Conservation (phyloP, 2,329 filamentous ascomycete species). For the Elsinoe fawcettii region DNA sequence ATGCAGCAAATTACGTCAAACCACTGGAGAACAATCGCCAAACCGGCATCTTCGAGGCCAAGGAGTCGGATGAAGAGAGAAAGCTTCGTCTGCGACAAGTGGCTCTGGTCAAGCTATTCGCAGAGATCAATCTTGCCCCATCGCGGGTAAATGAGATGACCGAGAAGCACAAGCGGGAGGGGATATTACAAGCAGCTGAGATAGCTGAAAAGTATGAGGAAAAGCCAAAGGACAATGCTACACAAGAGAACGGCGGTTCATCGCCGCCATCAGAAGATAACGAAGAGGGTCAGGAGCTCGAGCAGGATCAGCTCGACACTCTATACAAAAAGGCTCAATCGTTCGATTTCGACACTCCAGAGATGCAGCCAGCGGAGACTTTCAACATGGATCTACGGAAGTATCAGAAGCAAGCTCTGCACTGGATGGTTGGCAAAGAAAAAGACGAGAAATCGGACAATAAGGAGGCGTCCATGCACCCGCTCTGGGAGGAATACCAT, state of each 20-base stretch:
- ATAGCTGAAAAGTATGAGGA: conserved; percentile 63
- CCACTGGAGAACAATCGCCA: conserved; percentile 62
- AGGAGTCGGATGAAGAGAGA: conserved; percentile 79
- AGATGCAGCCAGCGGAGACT: conserved; percentile 70
- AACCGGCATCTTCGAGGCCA: conserved; percentile 69
- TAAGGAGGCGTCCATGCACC: conserved; percentile 81
- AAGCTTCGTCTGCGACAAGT: conserved; percentile 77
- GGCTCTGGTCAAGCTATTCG: conserved; percentile 77
- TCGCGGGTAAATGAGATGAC: conserved; percentile 65
- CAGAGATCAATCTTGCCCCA: conserved; percentile 78
- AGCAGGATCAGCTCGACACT: conserved; percentile 89
- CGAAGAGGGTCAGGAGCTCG: conserved; percentile 83
- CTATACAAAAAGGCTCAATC: conserved; percentile 94
- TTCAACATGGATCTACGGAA: conserved; percentile 79
- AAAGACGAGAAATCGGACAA: conserved; percentile 62
- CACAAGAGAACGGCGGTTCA: conserved; percentile 37
- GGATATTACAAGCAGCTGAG: conserved; percentile 78
- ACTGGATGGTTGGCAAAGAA: conserved; percentile 97
- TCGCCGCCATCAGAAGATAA: conserved; percentile 55
- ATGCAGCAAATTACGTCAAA: conserved; percentile 52
- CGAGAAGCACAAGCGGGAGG: conserved; percentile 72
- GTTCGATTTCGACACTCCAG: conserved; percentile 88
- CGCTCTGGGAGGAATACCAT: conserved; percentile 89
- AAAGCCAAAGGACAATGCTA: conserved; percentile 49
- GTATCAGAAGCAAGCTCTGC: conserved; percentile 88